Percentiles rank a stretch among this genome's conserved stretches.
Evolutionary conservation across 306 rosid genomes (phyloP).

Genomic region (Quillaja saponaria): DNA sequence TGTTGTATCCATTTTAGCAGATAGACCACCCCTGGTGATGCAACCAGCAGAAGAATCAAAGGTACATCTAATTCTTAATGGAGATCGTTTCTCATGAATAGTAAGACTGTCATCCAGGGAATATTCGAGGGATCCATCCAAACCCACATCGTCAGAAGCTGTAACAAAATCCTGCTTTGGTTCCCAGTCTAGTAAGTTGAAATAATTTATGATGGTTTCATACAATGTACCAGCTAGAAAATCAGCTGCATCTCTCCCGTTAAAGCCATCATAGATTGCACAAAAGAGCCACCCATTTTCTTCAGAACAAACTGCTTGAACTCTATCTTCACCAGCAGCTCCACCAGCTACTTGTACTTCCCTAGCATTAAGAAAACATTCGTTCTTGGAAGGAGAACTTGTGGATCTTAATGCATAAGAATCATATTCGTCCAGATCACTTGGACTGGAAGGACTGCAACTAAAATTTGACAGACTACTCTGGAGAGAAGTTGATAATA

Average conservation of each 20-base stretch:
- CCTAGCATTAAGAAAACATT: slow-evolving; percentile 68
- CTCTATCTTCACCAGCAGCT: slow-evolving; percentile 99
- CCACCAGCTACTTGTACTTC: slow-evolving; percentile 99
- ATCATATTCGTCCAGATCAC: slow-evolving; percentile 63
- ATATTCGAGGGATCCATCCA: slow-evolving; percentile 41
- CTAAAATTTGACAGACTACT: slow-evolving; percentile 75
- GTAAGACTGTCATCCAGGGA: slow-evolving; percentile 31
- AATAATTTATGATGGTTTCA: slow-evolving; percentile 71
- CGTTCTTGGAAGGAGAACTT: slow-evolving; percentile 64
- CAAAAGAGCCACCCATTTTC: slow-evolving; percentile 98
- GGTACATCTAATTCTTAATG: slow-evolving; percentile 19
- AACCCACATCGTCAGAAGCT: slow-evolving; percentile 30
- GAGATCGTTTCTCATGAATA: slow-evolving; percentile 32
- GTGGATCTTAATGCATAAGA: slow-evolving; percentile 50
- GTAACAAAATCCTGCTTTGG: slow-evolving; percentile 41
- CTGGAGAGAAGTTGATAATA: slow-evolving; percentile 79
- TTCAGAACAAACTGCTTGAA: slow-evolving; percentile 98
- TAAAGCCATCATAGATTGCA: slow-evolving; percentile 95
- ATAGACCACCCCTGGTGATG: slow-evolving; percentile 34
- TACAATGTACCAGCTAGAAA: slow-evolving; percentile 93
- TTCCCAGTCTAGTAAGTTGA: slow-evolving; percentile 60
- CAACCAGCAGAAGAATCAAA: slow-evolving; percentile 28
- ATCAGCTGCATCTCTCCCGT: slow-evolving; percentile 98
- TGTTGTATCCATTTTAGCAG: slow-evolving; percentile 24
- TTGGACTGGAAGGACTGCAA: slow-evolving; percentile 75